These are phyloP conservation scores for Monilinia fructigena DNA, from an alignment of 2,329 filamentous ascomycete genomes.

Conservation along the genomic window DNA sequence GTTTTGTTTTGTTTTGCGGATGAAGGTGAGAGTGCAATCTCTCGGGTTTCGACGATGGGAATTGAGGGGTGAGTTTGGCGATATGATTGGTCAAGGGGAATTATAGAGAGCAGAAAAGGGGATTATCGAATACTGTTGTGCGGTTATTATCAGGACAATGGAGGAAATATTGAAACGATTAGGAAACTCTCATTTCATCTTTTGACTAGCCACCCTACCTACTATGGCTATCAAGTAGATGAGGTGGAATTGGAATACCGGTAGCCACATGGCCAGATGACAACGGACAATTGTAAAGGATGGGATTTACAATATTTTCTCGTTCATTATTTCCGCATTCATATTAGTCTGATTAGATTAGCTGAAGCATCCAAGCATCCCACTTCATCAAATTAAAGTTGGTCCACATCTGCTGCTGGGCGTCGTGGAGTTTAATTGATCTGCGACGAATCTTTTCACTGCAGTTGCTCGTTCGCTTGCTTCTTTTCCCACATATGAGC, in stretches of 20 bases:
- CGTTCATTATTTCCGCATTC: conserved; percentile 18
- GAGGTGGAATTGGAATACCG: conserved; percentile 3
- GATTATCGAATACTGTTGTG: not conserved
- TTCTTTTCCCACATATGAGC: not conserved
- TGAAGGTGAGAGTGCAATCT: conserved; percentile 7
- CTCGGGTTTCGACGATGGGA: conserved; percentile 20
- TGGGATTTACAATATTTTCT: not conserved
- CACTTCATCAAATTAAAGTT: conserved; percentile 22
- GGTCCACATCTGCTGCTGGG: not conserved
- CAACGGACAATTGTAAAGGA: conserved; percentile 3
- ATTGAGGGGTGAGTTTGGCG: conserved; percentile 2
- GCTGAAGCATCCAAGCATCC: not conserved
- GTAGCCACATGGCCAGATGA: conserved; percentile 15
- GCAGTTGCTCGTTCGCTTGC: not conserved
- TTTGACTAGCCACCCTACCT: not conserved
- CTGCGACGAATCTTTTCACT: not conserved
- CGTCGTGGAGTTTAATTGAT: conserved; percentile 4
- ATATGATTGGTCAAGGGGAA: conserved; percentile 11
- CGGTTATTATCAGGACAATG: not conserved
- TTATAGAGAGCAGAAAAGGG: not conserved
- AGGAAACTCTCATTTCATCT: not conserved
- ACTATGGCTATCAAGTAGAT: not conserved
- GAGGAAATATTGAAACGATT: conserved; percentile 2
- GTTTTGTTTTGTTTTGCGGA: not conserved
- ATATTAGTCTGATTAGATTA: not conserved